A percentile compares a stretch with the other conserved stretches of the same genome.
These are phyloP conservation scores for Arthrobotrys sphaeroides DNA, from an alignment of 2,329 filamentous ascomycete species.

Conservation along the genomic window DNA sequence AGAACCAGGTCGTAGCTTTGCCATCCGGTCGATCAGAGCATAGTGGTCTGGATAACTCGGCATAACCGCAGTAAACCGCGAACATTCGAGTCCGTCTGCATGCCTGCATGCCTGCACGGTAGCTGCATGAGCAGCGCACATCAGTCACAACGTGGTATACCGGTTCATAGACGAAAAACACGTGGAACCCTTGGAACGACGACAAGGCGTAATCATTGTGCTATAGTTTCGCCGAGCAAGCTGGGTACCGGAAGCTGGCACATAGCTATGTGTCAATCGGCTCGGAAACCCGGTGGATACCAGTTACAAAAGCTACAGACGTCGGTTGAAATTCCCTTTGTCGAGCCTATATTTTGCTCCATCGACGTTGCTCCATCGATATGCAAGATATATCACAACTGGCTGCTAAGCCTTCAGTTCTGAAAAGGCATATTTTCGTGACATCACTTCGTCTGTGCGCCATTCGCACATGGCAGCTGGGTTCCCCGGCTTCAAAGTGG, in stretches of 20 bases:
- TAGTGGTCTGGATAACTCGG: constrained; percentile 3
- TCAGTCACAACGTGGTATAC: constrained; percentile 46
- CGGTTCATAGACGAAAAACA: constrained; percentile 43
- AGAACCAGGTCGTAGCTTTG: not conserved
- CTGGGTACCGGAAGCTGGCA: not conserved
- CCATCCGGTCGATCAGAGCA: not conserved
- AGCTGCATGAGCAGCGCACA: not conserved
- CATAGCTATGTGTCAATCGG: constrained; percentile 8
- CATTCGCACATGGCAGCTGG: constrained; percentile 17
- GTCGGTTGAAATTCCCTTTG: constrained; percentile 15
- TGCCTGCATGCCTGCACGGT: not conserved
- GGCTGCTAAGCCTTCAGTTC: too few relatives aligned
- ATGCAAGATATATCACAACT: constrained; percentile 12
- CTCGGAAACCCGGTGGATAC: not conserved
- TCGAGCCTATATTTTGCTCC: not conserved
- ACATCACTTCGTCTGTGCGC: constrained; percentile 32
- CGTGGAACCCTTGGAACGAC: constrained; percentile 26
- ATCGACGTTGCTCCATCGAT: not conserved
- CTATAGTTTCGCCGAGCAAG: not conserved
- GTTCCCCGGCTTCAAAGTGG: not conserved
- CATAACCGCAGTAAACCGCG: not conserved
- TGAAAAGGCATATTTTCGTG: not conserved
- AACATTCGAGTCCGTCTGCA: not conserved
- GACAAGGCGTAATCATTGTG: constrained; percentile 25
- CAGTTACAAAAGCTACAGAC: too few relatives aligned